phyloP scores from a whole-genome alignment of 129 eudicot species.

The Cynara cardunculus region DNA sequence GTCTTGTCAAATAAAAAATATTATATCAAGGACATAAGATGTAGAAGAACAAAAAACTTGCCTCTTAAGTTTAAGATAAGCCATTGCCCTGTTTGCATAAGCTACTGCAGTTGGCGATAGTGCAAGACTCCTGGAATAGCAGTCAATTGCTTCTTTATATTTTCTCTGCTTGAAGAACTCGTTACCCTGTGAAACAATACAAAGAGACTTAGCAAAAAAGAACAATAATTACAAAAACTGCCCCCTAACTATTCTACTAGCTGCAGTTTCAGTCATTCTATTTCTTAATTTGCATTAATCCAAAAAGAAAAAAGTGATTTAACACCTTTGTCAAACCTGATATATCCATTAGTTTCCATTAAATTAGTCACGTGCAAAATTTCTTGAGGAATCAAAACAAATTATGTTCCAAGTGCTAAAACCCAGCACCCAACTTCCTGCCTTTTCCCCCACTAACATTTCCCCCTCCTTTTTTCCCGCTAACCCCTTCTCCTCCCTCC shows the following conservation, averaged over 20 bases:
- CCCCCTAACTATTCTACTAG: background rate
- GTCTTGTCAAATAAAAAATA: background rate
- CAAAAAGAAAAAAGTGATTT: background rate
- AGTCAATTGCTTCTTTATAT: slow-evolving; percentile 83
- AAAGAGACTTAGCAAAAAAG: slow-evolving; percentile 3
- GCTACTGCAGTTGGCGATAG: slow-evolving; percentile 94
- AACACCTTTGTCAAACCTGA: background rate
- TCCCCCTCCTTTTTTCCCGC: background rate
- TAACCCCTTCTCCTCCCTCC: background rate
- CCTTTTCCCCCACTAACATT: background rate
- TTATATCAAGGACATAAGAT: background rate
- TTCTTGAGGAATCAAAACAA: background rate
- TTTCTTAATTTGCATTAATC: slow-evolving; percentile 3
- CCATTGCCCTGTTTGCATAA: slow-evolving; percentile 99
- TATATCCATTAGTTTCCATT: background rate
- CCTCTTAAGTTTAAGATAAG: slow-evolving; percentile 86
- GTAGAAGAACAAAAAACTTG: slow-evolving; percentile 15
- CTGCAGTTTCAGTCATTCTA: slow-evolving; percentile 1
- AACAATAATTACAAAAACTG: background rate
- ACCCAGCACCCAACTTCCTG: background rate
- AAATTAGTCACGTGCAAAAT: background rate
- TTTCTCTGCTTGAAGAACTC: slow-evolving; percentile 86
- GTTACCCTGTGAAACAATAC: slow-evolving; percentile 57
- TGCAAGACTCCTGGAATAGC: slow-evolving; percentile 96
- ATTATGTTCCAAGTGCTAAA: background rate